Evolutionary conservation across 345 rosid species (phyloP).

Genomic region (Brassica rapa): DNA sequence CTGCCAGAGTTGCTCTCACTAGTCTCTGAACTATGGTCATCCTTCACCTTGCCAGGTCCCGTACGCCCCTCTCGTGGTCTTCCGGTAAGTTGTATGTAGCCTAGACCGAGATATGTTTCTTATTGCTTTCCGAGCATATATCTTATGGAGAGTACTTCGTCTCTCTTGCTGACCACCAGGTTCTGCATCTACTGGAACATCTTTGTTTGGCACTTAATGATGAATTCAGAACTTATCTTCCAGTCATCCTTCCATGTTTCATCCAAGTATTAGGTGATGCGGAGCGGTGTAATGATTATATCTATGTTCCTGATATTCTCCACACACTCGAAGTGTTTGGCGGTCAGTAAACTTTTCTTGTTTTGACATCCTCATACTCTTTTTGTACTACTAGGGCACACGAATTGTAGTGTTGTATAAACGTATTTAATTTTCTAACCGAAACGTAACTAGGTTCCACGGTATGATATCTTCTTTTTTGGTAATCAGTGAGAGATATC

Average conservation of each 20-base stretch:
- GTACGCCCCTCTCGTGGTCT: conserved; percentile 75
- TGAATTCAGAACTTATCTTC: conserved; percentile 91
- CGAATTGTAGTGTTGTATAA: background rate
- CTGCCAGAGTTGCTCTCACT: conserved; percentile 76
- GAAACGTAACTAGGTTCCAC: background rate
- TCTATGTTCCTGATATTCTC: conserved; percentile 81
- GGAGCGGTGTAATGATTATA: conserved; percentile 85
- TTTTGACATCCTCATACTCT: conserved; percentile 19
- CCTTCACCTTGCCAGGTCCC: conserved; percentile 74
- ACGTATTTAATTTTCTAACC: background rate
- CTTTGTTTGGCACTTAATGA: conserved; percentile 97
- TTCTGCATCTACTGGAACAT: conserved; percentile 95
- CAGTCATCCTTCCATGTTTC: conserved; percentile 90
- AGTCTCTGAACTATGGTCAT: conserved; percentile 94
- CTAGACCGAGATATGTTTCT: conserved; percentile 19
- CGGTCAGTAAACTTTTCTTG: conserved; percentile 57
- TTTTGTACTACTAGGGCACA: background rate
- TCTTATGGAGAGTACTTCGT: conserved; percentile 21
- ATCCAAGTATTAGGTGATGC: conserved; percentile 96
- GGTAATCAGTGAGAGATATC: background rate
- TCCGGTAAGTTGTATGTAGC: conserved; percentile 57
- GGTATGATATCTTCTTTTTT: background rate
- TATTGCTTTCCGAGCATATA: conserved; percentile 22
- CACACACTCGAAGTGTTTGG: conserved; percentile 96
- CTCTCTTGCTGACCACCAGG: conserved; percentile 49